Percentiles rank a stretch among this genome's conserved stretches.
phyloP scores from a whole-genome alignment of 2,329 filamentous ascomycete species.

The Lojkania enalia region DNA sequence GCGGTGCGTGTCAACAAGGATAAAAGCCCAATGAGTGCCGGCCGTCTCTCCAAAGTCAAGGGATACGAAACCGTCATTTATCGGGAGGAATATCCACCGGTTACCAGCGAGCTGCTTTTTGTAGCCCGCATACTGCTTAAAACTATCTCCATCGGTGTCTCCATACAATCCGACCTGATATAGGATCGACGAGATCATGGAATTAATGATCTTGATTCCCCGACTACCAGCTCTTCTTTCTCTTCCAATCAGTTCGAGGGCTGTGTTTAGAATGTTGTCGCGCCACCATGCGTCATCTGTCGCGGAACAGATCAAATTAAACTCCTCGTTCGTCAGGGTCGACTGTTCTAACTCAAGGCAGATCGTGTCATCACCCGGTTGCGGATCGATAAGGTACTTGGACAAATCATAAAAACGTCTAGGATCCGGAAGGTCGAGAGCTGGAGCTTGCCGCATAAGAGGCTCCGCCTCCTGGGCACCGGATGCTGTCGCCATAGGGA shows the following conservation, averaged over 20 bases:
- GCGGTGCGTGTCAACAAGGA: constrained; percentile 17
- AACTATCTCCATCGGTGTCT: constrained; percentile 8
- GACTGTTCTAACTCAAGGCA: constrained; percentile 21
- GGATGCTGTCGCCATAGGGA: neutral
- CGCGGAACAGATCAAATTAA: constrained; percentile 6
- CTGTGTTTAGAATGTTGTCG: constrained; percentile 24
- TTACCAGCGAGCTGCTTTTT: constrained; percentile 14
- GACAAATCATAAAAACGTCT: neutral
- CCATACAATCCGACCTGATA: constrained; percentile 3
- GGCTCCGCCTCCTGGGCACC: neutral
- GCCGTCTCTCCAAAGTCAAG: neutral
- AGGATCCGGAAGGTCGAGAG: neutral
- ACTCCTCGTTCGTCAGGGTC: constrained; percentile 18
- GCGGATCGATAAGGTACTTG: neutral
- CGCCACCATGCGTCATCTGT: constrained; percentile 19
- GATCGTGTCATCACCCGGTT: constrained; percentile 3
- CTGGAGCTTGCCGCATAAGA: neutral
- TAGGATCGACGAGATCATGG: constrained; percentile 18
- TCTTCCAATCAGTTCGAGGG: constrained; percentile 20
- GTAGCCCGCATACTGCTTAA: constrained; percentile 11
- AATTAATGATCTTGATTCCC: constrained; percentile 23
- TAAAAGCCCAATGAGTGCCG: constrained; percentile 26
- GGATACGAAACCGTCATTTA: constrained; percentile 26
- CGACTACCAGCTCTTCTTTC: constrained; percentile 9
- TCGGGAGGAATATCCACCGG: constrained; percentile 29